These are phyloP conservation scores for Basipetospora chlamydospora DNA, from an alignment of 2,329 filamentous ascomycete species.

Conservation along the genomic window DNA sequence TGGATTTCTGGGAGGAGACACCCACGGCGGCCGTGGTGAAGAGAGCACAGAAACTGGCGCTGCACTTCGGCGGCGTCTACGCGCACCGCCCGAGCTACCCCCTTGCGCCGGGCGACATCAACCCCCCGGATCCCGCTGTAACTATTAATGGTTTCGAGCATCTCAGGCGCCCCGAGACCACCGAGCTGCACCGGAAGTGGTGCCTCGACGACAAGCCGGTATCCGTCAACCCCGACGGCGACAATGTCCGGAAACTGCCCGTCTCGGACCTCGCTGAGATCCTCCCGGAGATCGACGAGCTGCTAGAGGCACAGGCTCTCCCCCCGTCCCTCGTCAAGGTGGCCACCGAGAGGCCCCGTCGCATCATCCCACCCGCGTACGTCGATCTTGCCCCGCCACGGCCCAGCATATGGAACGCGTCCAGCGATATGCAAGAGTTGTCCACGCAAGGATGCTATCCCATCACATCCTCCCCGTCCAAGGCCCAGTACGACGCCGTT, in stretches of 20 bases:
- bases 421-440: constrained; percentile 13
- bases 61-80: constrained; percentile 20
- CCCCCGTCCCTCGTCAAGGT: constrained; percentile 5
- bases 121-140: constrained; percentile 2
- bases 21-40: constrained; percentile 19
- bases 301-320: constrained; percentile 7
- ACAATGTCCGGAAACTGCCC: constrained; percentile 9
- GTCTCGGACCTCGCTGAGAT: constrained; percentile 11
- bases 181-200: constrained; percentile 9
- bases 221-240: not conserved
- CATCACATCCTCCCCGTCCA: constrained; percentile 14
- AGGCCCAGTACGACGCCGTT: constrained; percentile 16
- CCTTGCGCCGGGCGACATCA: constrained; percentile 1
- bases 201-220: constrained; percentile 4
- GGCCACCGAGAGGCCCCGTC: constrained; percentile 8
- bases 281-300: constrained; percentile 13
- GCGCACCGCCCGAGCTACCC: constrained; percentile 15
- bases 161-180: constrained; percentile 17
- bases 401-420: constrained; percentile 17
- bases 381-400: constrained; percentile 11
- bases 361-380: constrained; percentile 12
- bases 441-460: constrained; percentile 17
- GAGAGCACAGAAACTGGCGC: constrained; percentile 20
- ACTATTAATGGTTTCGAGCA: constrained; percentile 18
- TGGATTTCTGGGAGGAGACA: constrained; percentile 18